phyloP scores from a whole-genome alignment of 176 grass and related monocot species.

The Alloteropsis semialata region DNA sequence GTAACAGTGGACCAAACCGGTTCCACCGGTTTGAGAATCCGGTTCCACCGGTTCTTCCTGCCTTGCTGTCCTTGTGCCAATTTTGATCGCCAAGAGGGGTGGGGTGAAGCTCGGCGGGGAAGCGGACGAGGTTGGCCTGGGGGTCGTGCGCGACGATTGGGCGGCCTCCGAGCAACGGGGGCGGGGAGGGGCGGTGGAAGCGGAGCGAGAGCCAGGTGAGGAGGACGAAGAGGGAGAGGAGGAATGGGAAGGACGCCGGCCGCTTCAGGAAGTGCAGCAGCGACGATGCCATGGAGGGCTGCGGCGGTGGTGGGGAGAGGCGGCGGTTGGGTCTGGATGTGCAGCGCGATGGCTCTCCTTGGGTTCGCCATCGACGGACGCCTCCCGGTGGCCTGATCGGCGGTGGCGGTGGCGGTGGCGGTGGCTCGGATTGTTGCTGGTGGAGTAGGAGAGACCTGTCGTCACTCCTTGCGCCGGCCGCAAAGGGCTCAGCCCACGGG shows the following conservation, averaged over 20 bases:
- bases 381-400: not conserved
- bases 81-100: too few relatives aligned
- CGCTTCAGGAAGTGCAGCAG: slow-evolving; percentile 63
- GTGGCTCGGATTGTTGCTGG: not conserved
- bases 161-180: not conserved
- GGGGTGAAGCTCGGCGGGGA: slow-evolving; percentile 54
- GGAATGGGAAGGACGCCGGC: slow-evolving; percentile 62
- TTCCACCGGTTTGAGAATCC: too few relatives aligned
- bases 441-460: not conserved
- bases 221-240: slow-evolving; percentile 66
- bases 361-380: slow-evolving; percentile 71
- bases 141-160: slow-evolving; percentile 29
- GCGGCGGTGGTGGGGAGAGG: slow-evolving; percentile 19
- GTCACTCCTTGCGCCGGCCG: not conserved
- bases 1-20: too few relatives aligned
- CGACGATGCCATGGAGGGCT: slow-evolving; percentile 23
- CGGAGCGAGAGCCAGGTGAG: slow-evolving; percentile 84
- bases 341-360: slow-evolving; percentile 61
- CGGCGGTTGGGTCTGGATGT: slow-evolving; percentile 50
- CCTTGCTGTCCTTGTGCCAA: too few relatives aligned
- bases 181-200: slow-evolving; percentile 48
- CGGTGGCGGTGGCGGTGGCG: not conserved
- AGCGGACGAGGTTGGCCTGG: slow-evolving; percentile 61
- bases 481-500: slow-evolving; percentile 7
- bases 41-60: too few relatives aligned